Evolutionary conservation across 805 yeast genomes (phyloP).

Genomic region (Yarrowia porcina): DNA sequence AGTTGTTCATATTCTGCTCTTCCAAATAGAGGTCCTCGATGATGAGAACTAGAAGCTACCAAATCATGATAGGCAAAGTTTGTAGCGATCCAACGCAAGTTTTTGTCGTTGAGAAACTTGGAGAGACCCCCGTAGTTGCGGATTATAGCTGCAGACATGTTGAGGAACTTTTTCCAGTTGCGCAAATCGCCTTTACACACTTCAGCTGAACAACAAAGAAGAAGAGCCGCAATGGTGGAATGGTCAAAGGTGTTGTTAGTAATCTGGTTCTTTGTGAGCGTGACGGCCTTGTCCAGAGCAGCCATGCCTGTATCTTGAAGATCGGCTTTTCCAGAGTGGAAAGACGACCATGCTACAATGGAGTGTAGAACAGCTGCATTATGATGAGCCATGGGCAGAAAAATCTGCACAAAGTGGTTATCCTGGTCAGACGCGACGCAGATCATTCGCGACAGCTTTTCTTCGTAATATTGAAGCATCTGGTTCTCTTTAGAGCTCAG

Average conservation of each 20-base stretch:
- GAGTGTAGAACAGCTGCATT: slow-evolving; percentile 51
- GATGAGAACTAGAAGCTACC: slow-evolving; percentile 56
- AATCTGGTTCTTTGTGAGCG: slow-evolving; percentile 28
- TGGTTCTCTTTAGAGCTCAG: slow-evolving; percentile 22
- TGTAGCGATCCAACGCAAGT: slow-evolving; percentile 67
- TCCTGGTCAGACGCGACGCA: slow-evolving; percentile 49
- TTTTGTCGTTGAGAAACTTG: slow-evolving; percentile 50
- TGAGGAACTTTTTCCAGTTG: slow-evolving; percentile 66
- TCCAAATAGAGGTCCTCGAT: slow-evolving; percentile 64
- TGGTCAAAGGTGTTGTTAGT: slow-evolving; percentile 28
- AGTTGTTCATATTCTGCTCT: slow-evolving; percentile 56
- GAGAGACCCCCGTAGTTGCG: slow-evolving; percentile 59
- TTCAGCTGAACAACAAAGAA: slow-evolving; percentile 74
- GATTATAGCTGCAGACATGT: slow-evolving; percentile 63
- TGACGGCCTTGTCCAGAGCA: slow-evolving; percentile 33
- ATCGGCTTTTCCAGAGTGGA: slow-evolving; percentile 36
- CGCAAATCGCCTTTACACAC: slow-evolving; percentile 78
- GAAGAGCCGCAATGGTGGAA: slow-evolving; percentile 57
- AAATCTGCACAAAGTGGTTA: slow-evolving; percentile 52
- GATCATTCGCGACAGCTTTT: slow-evolving; percentile 42
- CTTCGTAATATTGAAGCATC: slow-evolving; percentile 34
- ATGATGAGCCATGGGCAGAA: slow-evolving; percentile 51
- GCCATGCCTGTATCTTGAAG: slow-evolving; percentile 35
- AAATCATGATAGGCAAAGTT: slow-evolving; percentile 82
- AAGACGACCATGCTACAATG: slow-evolving; percentile 56